These are phyloP conservation scores for Aspergillus coremiiformis DNA, from an alignment of 495 filamentous ascomycete genomes.

Conservation along the genomic window DNA sequence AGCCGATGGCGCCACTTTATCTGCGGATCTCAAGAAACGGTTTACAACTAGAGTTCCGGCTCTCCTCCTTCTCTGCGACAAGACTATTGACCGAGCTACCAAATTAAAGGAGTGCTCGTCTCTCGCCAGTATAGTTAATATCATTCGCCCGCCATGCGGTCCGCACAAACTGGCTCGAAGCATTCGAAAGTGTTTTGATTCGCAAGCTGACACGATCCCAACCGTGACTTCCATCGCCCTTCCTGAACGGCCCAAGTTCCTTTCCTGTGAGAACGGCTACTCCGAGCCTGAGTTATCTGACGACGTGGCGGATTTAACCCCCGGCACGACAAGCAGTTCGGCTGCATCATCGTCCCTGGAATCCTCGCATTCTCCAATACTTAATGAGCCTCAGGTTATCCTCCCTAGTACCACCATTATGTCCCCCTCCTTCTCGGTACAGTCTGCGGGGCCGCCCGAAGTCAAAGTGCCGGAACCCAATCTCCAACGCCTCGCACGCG, in stretches of 20 bases:
- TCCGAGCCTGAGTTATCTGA: slow-evolving; percentile 1
- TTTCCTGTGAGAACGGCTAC: background rate
- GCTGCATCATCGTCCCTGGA: slow-evolving; percentile 2
- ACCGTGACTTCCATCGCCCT: slow-evolving; percentile 12
- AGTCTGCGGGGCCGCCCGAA: slow-evolving; percentile 5
- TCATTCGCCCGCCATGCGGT: slow-evolving; percentile 49
- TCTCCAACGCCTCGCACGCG: slow-evolving; percentile 12
- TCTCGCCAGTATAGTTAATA: slow-evolving; percentile 31
- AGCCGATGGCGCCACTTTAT: slow-evolving; percentile 31
- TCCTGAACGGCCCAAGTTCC: slow-evolving; percentile 4
- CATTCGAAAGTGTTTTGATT: slow-evolving; percentile 31
- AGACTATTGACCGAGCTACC: slow-evolving; percentile 25
- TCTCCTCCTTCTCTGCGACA: slow-evolving; percentile 33
- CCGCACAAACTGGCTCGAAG: slow-evolving; percentile 58
- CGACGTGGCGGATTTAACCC: slow-evolving; percentile 7
- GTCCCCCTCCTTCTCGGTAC: slow-evolving; percentile 1
- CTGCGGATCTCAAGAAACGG: slow-evolving; percentile 7
- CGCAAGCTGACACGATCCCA: slow-evolving; percentile 7
- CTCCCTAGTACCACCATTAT: slow-evolving; percentile 2
- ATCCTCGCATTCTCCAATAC: slow-evolving; percentile 8
- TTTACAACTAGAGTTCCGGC: slow-evolving; percentile 14
- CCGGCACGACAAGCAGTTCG: slow-evolving; percentile 6
- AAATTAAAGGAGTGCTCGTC: slow-evolving; percentile 26
- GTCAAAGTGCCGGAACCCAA: background rate
- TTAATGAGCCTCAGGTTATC: background rate